phyloP scores from a whole-genome alignment of 148 eudicot species.

The Rhododendron mucronatum region DNA sequence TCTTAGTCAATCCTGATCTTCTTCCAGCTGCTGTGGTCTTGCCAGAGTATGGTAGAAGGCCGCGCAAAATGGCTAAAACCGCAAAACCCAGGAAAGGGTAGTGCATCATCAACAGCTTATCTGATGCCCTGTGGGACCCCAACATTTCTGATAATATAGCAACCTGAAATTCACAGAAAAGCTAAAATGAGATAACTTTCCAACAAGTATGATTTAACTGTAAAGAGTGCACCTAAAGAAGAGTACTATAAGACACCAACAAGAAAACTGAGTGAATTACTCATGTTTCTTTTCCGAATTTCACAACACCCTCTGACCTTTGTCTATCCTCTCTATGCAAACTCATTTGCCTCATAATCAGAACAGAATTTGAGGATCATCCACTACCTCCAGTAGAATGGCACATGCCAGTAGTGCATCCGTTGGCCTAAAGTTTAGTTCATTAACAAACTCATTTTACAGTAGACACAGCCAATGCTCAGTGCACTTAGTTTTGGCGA shows the following conservation, averaged over 20 bases:
- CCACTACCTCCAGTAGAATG: neutral
- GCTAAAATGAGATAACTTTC: neutral
- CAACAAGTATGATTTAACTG: neutral
- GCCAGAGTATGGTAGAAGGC: slow-evolving; percentile 44
- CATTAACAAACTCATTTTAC: neutral
- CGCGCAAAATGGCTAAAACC: slow-evolving; percentile 56
- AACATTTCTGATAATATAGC: slow-evolving; percentile 59
- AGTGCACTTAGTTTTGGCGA: neutral
- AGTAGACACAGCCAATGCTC: neutral
- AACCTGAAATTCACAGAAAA: slow-evolving; percentile 32
- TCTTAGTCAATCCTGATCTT: slow-evolving; percentile 35
- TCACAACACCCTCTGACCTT: neutral
- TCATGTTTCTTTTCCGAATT: neutral
- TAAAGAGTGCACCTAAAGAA: neutral
- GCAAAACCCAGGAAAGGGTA: slow-evolving; percentile 67
- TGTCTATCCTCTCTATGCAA: neutral
- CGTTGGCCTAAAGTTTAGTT: neutral
- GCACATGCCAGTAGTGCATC: neutral
- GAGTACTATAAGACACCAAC: neutral
- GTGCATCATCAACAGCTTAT: slow-evolving; percentile 54
- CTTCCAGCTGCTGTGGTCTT: slow-evolving; percentile 28
- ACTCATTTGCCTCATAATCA: neutral
- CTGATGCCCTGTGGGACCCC: slow-evolving; percentile 52
- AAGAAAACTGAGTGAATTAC: neutral
- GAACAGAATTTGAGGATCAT: neutral